These are phyloP conservation scores for Termitomyces sp. DNA, from an alignment of 768 basidiomycete genomes.

Conservation along the genomic window DNA sequence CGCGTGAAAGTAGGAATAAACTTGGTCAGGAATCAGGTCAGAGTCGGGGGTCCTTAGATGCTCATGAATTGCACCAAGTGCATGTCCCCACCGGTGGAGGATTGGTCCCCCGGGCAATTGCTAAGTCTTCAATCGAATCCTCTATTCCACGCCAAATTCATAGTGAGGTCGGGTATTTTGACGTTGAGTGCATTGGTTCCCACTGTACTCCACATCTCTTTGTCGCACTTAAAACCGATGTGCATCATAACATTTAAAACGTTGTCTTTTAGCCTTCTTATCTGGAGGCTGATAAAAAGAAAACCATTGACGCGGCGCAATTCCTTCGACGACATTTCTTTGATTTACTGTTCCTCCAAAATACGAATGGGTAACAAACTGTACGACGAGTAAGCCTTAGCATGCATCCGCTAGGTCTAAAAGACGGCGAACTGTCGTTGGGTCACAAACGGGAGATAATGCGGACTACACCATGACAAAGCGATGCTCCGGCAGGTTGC, in stretches of 20 bases:
- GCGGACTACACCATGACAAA: too few species aligned
- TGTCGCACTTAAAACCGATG: slow-evolving; percentile 12
- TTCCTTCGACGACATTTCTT: slow-evolving; percentile 12
- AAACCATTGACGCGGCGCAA: slow-evolving; percentile 12
- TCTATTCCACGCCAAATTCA: slow-evolving; percentile 20
- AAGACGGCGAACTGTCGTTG: too few species aligned
- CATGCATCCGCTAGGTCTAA: too few species aligned
- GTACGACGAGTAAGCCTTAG: too few species aligned
- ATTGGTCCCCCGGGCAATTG: slow-evolving; percentile 17
- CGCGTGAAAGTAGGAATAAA: slow-evolving; percentile 7
- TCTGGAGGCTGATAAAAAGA: slow-evolving; percentile 12
- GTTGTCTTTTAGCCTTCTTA: slow-evolving; percentile 4
- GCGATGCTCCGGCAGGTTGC: too few species aligned
- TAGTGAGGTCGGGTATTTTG: slow-evolving; percentile 4
- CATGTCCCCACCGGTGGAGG: slow-evolving; percentile 26
- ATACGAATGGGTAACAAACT: slow-evolving; percentile 11
- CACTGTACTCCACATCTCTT: slow-evolving; percentile 17
- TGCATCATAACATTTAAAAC: slow-evolving; percentile 10
- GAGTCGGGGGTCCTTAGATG: slow-evolving; percentile 24
- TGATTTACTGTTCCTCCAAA: slow-evolving; percentile 16
- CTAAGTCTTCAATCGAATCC: slow-evolving; percentile 2
- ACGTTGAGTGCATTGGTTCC: slow-evolving; percentile 12
- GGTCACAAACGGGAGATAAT: too few species aligned
- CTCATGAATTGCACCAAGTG: slow-evolving; percentile 23
- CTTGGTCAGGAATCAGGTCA: slow-evolving; percentile 15